phyloP scores from a whole-genome alignment of 768 basidiomycete species.

The Trichaptum fuscoviolaceum region DNA sequence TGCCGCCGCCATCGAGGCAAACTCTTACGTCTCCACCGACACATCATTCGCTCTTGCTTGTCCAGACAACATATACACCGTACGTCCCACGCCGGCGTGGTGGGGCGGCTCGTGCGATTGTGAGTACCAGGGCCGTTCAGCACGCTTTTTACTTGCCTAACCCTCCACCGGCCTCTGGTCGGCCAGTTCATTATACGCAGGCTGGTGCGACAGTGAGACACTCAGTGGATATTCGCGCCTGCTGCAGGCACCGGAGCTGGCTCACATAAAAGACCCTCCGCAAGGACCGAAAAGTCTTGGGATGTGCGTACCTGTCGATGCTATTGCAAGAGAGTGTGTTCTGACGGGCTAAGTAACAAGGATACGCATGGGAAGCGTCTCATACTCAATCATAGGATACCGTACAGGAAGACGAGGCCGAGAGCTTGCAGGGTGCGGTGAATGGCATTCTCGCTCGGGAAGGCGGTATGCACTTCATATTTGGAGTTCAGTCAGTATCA shows the following conservation, averaged over 20 bases:
- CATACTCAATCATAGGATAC: conserved; percentile 96
- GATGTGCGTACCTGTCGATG: conserved; percentile 21
- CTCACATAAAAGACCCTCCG: conserved; percentile 16
- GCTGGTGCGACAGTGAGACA: conserved; percentile 48
- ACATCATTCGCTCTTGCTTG: conserved; percentile 41
- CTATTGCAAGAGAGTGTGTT: conserved; percentile 12
- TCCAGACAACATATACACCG: conserved; percentile 77
- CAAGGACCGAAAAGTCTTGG: conserved; percentile 60
- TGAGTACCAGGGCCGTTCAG: conserved; percentile 1
- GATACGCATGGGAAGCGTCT: conserved; percentile 94
- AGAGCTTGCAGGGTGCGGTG: conserved; percentile 86
- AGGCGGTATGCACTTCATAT: conserved; percentile 51
- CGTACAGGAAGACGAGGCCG: conserved; percentile 92
- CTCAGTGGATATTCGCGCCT: conserved; percentile 13
- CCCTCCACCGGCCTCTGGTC: conserved; percentile 34
- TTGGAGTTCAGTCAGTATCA: conserved; percentile 9
- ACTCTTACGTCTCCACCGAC: conserved; percentile 44
- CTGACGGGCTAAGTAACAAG: conserved; percentile 42
- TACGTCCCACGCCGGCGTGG: conserved; percentile 67
- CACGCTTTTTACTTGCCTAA: conserved; percentile 20
- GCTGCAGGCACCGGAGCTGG: conserved; percentile 1
- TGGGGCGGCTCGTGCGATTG: conserved; percentile 21
- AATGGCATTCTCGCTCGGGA: conserved; percentile 83
- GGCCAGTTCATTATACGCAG: conserved; percentile 59
- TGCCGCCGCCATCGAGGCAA: conserved; percentile 24